Evolutionary conservation across 2,329 filamentous ascomycete species (phyloP).

Genomic region (Cytospora piceicola): DNA sequence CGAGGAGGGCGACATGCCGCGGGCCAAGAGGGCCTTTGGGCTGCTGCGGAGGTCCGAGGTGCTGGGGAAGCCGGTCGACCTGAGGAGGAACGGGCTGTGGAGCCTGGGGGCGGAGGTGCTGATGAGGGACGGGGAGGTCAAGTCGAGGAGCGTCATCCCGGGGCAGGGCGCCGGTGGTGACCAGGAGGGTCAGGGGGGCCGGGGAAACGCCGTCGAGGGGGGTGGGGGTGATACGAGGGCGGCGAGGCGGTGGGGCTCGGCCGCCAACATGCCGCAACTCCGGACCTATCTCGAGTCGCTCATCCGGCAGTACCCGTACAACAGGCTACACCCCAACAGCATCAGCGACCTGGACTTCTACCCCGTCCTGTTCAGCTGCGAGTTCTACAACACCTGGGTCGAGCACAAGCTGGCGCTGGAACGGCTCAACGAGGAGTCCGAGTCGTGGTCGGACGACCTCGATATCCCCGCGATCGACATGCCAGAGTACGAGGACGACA

Average conservation of each 20-base stretch:
- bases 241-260: slow-evolving; percentile 46
- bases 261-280: slow-evolving; percentile 51
- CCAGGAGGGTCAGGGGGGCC: slow-evolving; percentile 19
- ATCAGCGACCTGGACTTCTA: slow-evolving; percentile 77
- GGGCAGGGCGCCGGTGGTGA: slow-evolving; percentile 29
- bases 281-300: slow-evolving; percentile 74
- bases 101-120: slow-evolving; percentile 83
- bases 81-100: slow-evolving; percentile 75
- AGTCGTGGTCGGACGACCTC: slow-evolving; percentile 40
- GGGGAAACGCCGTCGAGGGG: slow-evolving; percentile 17
- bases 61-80: slow-evolving; percentile 62
- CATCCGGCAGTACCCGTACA: slow-evolving; percentile 76
- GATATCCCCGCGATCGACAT: slow-evolving; percentile 34
- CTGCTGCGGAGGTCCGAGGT: slow-evolving; percentile 65
- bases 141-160: slow-evolving; percentile 12
- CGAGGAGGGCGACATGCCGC: slow-evolving; percentile 68
- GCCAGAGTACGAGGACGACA: slow-evolving; percentile 34
- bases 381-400: slow-evolving; percentile 75
- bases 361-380: slow-evolving; percentile 77
- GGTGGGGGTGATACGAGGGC: slow-evolving; percentile 14
- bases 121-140: slow-evolving; percentile 58
- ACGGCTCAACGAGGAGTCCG: slow-evolving; percentile 40
- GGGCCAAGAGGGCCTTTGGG: slow-evolving; percentile 76
- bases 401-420: slow-evolving; percentile 55
- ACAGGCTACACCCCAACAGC: slow-evolving; percentile 59